These are phyloP conservation scores for Trypethelium eluteriae DNA, from an alignment of 495 filamentous ascomycete genomes.

Conservation along the genomic window DNA sequence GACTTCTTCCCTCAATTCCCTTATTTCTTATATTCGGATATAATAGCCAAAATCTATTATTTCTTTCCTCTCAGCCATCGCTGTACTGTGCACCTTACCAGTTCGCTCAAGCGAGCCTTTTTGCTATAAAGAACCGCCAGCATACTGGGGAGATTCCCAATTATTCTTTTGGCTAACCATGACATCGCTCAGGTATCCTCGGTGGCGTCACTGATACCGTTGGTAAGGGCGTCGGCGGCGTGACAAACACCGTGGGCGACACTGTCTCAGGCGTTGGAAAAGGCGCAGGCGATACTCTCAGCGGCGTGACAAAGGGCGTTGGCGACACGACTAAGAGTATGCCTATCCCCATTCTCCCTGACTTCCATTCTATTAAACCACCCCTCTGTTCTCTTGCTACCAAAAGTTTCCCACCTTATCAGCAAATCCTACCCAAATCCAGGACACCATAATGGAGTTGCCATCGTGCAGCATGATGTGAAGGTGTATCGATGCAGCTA, in stretches of 20 bases:
- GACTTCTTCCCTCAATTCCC: not conserved
- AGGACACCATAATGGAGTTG: not conserved
- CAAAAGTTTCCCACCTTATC: too few relatives aligned
- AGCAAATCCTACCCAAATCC: too few relatives aligned
- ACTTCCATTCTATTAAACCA: not conserved
- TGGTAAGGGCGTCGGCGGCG: slow-evolving; percentile 8
- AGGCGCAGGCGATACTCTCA: slow-evolving; percentile 8
- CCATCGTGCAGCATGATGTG: not conserved
- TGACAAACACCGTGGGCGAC: slow-evolving; percentile 9
- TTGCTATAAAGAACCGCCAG: not conserved
- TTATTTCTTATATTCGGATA: not conserved
- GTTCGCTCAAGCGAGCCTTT: not conserved
- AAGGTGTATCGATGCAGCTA: not conserved
- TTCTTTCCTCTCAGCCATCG: not conserved
- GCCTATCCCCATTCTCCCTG: not conserved
- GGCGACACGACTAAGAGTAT: slow-evolving; percentile 13
- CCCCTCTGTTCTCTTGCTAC: not conserved
- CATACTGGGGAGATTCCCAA: not conserved
- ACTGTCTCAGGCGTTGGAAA: not conserved
- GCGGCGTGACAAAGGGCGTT: slow-evolving; percentile 8
- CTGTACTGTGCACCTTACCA: too few relatives aligned
- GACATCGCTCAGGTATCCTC: not conserved
- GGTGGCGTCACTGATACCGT: slow-evolving; percentile 10
- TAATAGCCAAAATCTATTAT: not conserved
- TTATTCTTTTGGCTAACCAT: not conserved